Base-by-base conservation (phyloP, 2,329 filamentous ascomycete genomes). In the Diplodia sapinea region DNA sequence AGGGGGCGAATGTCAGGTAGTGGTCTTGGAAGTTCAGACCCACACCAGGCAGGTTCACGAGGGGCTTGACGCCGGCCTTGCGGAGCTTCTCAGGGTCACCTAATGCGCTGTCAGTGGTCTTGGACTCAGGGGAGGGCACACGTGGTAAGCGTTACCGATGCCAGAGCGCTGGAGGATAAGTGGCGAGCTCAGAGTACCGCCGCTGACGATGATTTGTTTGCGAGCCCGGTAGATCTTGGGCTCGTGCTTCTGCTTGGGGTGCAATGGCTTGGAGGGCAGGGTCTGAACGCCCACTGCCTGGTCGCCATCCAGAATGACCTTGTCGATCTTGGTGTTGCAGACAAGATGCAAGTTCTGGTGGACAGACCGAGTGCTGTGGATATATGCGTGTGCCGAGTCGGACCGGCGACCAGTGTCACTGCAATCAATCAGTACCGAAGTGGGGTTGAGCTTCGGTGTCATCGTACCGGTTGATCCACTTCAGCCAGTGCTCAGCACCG, bases 401-500 rank as follows among this genome's bases (percentile, higher is more conserved):
- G 88, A 91, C 68, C 91, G 89, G 62, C 91, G 87, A 54, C 91
- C 91, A 74, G 86, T 87, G 77, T 87, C 77, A 17, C 76, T 69
- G 31, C 4, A 5, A 6, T 15, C 11, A 26, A 29, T 68, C 65
- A 59, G 69, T 59, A 23, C 38, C 5, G 23, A 15, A 7, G 38
- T 9, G 26, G 36, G 8, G 8, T 36, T 33, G 31, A 50, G 3
- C 2, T 38, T 13, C 11, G 12, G 23, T 38, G 31, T 49, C 49
- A 36, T 78, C 80, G 57, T 81, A 80, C 57, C 82, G 85, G 74
- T 94, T 93, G 79, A 94, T 93, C 91, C 91, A 94, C 79, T 94
- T 93, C 67, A 94, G 81, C 91, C 91, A 94, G 71, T 93, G 91
- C 79, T 93, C 90, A 55, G 90, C 91, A 70, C 91, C 91, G 55